Evolutionary conservation across 306 rosid species (phyloP).

Genomic region (Sicyos baderoa): DNA sequence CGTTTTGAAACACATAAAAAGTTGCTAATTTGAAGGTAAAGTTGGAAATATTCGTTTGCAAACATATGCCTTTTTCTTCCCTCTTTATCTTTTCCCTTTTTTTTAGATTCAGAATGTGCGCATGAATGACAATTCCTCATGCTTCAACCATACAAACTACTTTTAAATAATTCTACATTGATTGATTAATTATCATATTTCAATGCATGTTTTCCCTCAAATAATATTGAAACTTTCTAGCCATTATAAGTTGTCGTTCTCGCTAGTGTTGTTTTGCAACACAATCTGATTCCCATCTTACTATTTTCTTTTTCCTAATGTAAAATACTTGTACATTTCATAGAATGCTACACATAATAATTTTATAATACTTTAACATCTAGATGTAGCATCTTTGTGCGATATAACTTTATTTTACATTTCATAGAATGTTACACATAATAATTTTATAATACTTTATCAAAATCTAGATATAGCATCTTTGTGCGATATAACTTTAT

Average conservation of each 20-base stretch:
- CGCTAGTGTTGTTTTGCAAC: not conserved
- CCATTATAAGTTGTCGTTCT: not conserved
- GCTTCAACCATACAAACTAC: not conserved
- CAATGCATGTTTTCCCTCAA: not conserved
- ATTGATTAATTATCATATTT: not conserved
- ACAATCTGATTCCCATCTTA: not conserved
- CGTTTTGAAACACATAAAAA: constrained; percentile 8
- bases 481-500: no score
- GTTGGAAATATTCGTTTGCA: not conserved
- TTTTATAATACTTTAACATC: no score
- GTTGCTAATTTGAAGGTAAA: constrained; percentile 19
- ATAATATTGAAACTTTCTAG: not conserved
- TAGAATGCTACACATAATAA: not conserved
- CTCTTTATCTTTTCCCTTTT: not conserved
- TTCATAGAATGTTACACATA: not conserved
- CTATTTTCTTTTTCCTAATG: not conserved
- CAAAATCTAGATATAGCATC: no score
- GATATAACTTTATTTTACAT: not conserved
- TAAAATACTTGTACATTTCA: not conserved
- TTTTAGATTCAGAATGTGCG: not conserved
- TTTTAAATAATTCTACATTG: not conserved
- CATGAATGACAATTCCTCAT: constrained; percentile 12
- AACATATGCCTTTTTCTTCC: not conserved
- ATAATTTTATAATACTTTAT: no score
- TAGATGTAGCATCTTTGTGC: no score